Conservation (phyloP, 176 grass and related monocot species). For the Canna indica region DNA sequence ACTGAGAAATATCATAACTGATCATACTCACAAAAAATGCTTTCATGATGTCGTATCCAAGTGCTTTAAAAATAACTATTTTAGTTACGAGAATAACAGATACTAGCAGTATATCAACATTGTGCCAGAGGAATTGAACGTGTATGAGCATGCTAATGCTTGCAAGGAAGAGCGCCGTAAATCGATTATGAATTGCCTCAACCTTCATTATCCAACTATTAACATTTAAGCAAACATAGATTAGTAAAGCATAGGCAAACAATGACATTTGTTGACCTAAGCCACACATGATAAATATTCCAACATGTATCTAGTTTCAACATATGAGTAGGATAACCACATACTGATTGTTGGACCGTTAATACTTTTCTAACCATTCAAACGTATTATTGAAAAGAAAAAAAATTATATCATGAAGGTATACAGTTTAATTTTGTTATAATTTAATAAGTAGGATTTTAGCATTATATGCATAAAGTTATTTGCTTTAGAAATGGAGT, state of each 20-base stretch:
- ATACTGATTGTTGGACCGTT: too few species aligned
- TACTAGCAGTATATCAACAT: conserved; percentile 94
- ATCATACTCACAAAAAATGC: conserved; percentile 89
- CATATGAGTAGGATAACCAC: background rate
- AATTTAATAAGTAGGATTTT: too few species aligned
- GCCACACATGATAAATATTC: background rate
- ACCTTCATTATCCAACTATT: conserved; percentile 44
- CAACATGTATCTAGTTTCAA: background rate
- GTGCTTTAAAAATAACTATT: conserved; percentile 76
- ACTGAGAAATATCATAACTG: background rate
- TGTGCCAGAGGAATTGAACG: conserved; percentile 89
- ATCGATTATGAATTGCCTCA: conserved; percentile 85
- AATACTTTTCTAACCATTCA: too few species aligned
- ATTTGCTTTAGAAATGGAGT: too few species aligned
- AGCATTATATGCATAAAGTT: too few species aligned
- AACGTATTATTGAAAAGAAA: too few species aligned
- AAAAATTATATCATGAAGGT: too few species aligned
- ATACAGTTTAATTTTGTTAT: too few species aligned
- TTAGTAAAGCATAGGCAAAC: background rate
- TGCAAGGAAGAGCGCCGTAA: conserved; percentile 99
- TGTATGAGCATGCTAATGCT: conserved; percentile 99
- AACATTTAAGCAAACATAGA: conserved; percentile 13
- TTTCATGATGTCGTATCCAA: conserved; percentile 85
- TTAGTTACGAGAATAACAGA: conserved; percentile 93
- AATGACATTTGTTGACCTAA: background rate